Percentiles rank a stretch among this genome's conserved stretches.
These are phyloP conservation scores for bread wheat (Triticum aestivum) DNA, from an alignment of 176 grass and related monocot species.

Conservation along the genomic window DNA sequence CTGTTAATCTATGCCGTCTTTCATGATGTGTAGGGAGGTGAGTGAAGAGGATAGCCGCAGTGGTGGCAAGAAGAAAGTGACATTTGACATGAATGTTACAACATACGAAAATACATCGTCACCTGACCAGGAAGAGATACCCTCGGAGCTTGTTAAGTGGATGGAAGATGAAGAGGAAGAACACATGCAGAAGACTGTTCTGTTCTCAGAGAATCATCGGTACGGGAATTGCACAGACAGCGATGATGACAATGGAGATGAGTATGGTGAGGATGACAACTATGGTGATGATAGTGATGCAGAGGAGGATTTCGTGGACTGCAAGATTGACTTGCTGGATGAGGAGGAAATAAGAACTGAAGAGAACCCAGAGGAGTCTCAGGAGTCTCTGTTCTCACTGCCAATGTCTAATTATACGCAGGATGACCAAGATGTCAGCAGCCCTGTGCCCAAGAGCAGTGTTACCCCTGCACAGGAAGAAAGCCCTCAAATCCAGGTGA, in stretches of 20 bases:
- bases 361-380: slow-evolving; percentile 66
- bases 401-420: slow-evolving; percentile 51
- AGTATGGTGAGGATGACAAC: slow-evolving; percentile 44
- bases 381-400: slow-evolving; percentile 78
- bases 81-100: slow-evolving; percentile 75
- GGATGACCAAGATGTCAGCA: slow-evolving; percentile 47
- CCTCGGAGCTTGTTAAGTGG: not conserved
- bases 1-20: slow-evolving; percentile 16
- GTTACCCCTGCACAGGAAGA: slow-evolving; percentile 38
- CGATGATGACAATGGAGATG: slow-evolving; percentile 50
- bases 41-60: slow-evolving; percentile 42
- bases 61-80: slow-evolving; percentile 78
- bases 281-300: slow-evolving; percentile 51
- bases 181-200: not conserved
- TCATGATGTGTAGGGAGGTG: slow-evolving; percentile 50
- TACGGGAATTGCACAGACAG: slow-evolving; percentile 67
- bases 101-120: slow-evolving; percentile 44
- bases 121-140: slow-evolving; percentile 45
- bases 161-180: slow-evolving; percentile 19
- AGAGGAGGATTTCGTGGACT: slow-evolving; percentile 48
- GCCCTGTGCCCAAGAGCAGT: slow-evolving; percentile 46
- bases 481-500: slow-evolving; percentile 38
- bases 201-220: slow-evolving; percentile 69
- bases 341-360: slow-evolving; percentile 36
- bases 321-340: slow-evolving; percentile 52